Percentiles rank a stretch among this genome's conserved stretches.
phyloP scores from a whole-genome alignment of 208 protist genomes.

The Angomonas ambiguus region DNA sequence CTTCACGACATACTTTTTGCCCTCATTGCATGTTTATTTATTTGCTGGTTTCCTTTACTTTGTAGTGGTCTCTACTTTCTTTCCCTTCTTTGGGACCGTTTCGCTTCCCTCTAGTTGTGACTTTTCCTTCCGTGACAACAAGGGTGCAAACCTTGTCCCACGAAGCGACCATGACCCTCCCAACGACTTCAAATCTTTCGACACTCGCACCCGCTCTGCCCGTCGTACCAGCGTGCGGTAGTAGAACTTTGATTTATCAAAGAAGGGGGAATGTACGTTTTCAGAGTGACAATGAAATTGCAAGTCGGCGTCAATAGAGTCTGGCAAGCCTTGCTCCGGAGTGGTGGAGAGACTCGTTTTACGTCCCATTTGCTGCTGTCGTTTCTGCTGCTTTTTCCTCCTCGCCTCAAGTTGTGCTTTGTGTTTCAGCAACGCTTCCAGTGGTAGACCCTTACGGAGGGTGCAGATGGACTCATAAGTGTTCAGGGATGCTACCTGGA shows the following conservation, averaged over 20 bases:
- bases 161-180: background rate
- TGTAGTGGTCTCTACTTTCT: background rate
- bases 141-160: slow-evolving; percentile 3
- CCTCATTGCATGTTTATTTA: background rate
- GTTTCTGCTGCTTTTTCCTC: background rate
- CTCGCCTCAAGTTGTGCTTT: background rate
- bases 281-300: background rate
- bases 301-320: background rate
- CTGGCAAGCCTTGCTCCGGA: background rate
- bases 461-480: slow-evolving; percentile 4
- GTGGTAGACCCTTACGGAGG: slow-evolving; percentile 5
- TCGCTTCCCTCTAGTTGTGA: background rate
- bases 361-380: background rate
- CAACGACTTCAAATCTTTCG: slow-evolving; percentile 14
- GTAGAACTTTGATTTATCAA: slow-evolving; percentile 32
- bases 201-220: slow-evolving; percentile 23
- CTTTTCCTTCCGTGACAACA: background rate
- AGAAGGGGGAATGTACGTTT: slow-evolving; percentile 8
- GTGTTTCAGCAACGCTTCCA: slow-evolving; percentile 5
- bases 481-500: slow-evolving; percentile 2
- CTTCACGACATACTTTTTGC: background rate
- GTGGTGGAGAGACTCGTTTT: background rate
- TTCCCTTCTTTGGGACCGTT: no score
- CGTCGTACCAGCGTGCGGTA: slow-evolving; percentile 28
- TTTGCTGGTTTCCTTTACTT: background rate